Evolutionary conservation across 129 eudicot species (phyloP), one percentile per base, ranked within the genome.

Genomic region (Flaveria sonorensis): DNA sequence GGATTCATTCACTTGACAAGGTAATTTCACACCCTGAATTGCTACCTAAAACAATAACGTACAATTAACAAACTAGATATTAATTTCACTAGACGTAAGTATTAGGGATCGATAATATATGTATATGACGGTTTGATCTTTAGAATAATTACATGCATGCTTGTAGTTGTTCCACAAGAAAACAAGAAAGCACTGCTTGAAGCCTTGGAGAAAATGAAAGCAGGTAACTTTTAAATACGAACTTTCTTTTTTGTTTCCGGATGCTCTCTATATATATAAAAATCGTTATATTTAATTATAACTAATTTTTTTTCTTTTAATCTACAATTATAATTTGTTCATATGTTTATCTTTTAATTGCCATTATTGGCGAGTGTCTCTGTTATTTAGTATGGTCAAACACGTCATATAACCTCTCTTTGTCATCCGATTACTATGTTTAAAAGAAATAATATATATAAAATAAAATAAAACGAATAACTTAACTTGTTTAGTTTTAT

Each of bases 191-290:
- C 96, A 40, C 78, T 90, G 91, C 73, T 81, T 56, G 89, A 88
- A 77, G 96, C 93, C 56, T 76, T 90, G 71, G 96, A 88, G 73
- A 90, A 90, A 81, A 88, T 90, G 32, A 90, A 90, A 90, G 83
- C 91, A 75, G 96, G 96, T 90, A 74, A 73, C 3, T 30, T 36
- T 52, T 10, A 10, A 18, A 0, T 10, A 9, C 51, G 23, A 10
- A 36, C 40, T 36, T 36, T 36, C 40, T 36, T 36, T 32, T 36
- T 36, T 30, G 36, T 30, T 30, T 30, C 5, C 36, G 36, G 36
- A 30, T 30, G 36, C 36, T 30, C 3, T 2, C 4, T 3, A 30
- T 24, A 24, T 1, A 24, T 36, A 36, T 36, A 36, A 28, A 28
- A 28, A 4, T 36, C 40, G 40, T 36, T 36, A 36, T 36, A 36